Percentiles rank a stretch among this genome's conserved stretches.
These are phyloP conservation scores for Mycena chlorophos DNA, from an alignment of 768 basidiomycete genomes.

Conservation along the genomic window DNA sequence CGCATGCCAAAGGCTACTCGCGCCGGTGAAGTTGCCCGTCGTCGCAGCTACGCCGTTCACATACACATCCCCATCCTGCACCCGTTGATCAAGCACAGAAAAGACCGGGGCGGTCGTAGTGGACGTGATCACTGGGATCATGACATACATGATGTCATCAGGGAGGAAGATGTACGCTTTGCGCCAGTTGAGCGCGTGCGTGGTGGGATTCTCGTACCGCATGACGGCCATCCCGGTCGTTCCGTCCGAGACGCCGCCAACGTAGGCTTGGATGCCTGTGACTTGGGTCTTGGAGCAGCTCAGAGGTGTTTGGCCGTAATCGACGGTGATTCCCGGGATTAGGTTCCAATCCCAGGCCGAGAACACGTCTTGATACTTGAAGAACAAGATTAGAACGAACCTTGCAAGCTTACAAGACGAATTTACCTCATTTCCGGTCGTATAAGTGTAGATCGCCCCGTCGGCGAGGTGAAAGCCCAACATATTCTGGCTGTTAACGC, in stretches of 20 bases:
- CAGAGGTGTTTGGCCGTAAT: conserved; percentile 34
- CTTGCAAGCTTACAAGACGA: not conserved
- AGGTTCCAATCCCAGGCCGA: conserved; percentile 62
- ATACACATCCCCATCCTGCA: conserved; percentile 24
- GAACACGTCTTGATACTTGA: conserved; percentile 42
- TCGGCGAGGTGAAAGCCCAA: conserved; percentile 53
- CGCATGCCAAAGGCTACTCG: conserved; percentile 35
- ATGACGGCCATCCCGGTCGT: conserved; percentile 33
- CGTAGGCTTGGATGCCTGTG: conserved; percentile 31
- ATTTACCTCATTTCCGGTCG: conserved; percentile 33
- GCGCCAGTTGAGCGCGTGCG: conserved; percentile 30
- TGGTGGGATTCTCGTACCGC: conserved; percentile 38
- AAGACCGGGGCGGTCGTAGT: conserved; percentile 27
- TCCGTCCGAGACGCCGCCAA: conserved; percentile 38
- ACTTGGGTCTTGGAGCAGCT: conserved; percentile 21
- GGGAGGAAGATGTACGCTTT: conserved; percentile 41
- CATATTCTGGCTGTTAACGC: conserved; percentile 46
- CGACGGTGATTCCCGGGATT: conserved; percentile 47
- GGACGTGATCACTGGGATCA: conserved; percentile 28
- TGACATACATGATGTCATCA: conserved; percentile 35
- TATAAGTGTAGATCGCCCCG: conserved; percentile 50
- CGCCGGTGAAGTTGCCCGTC: conserved; percentile 26
- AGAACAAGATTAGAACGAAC: not conserved
- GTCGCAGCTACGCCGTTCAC: conserved; percentile 14
- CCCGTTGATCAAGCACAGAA: conserved; percentile 38